A percentile compares a stretch with the other conserved stretches of the same genome.
Conservation (phyloP, 192 early-diverging fungal species). For the Coemansia sp. region DNA sequence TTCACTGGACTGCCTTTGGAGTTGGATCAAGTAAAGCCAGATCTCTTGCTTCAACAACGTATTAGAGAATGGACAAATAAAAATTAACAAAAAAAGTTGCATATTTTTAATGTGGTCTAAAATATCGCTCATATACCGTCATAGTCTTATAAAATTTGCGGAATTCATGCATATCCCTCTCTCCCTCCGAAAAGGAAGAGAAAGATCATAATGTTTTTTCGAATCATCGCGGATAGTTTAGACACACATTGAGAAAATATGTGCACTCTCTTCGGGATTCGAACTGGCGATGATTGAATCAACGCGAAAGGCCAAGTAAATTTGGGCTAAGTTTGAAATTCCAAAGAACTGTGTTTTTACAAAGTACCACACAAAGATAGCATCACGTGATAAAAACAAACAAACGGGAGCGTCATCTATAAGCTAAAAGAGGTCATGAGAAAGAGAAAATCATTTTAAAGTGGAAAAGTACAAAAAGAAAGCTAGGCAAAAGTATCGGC, state of each 20-base stretch:
- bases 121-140: conserved; percentile 38
- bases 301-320: neutral
- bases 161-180: conserved; percentile 17
- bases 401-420: too few relatives aligned
- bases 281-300: neutral
- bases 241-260: too few relatives aligned
- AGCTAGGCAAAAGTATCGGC: conserved; percentile 9
- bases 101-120: neutral
- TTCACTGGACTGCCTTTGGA: conserved; percentile 30
- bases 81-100: neutral
- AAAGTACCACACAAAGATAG: too few relatives aligned
- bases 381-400: too few relatives aligned
- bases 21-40: conserved; percentile 9
- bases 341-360: neutral
- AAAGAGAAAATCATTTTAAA: too few relatives aligned
- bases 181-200: neutral
- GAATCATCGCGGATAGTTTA: conserved; percentile 21
- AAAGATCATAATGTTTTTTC: conserved; percentile 16
- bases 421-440: too few relatives aligned
- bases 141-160: conserved; percentile 30
- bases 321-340: neutral
- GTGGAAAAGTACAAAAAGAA: neutral
- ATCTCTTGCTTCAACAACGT: conserved; percentile 17
- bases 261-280: neutral
- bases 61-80: conserved; percentile 15